Conservation (phyloP, 73 alveolate species). For the Paramecium tetraurelia region DNA sequence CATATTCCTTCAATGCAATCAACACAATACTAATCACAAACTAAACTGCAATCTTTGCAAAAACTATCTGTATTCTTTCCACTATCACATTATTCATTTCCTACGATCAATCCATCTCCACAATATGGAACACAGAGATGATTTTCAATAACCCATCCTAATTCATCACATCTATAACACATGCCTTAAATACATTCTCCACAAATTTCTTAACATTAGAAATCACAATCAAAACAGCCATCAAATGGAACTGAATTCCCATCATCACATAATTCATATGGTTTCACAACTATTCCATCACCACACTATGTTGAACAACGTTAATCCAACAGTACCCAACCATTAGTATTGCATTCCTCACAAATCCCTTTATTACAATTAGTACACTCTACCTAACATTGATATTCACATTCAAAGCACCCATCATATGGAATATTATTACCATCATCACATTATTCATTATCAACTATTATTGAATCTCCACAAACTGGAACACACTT, state of each 20-base stretch:
- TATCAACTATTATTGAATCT: not conserved
- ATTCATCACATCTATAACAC: not conserved
- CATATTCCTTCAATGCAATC: not conserved
- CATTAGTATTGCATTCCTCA: not conserved
- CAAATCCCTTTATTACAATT: not conserved
- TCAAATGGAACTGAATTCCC: not conserved
- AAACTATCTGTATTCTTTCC: not conserved
- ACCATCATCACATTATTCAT: conserved; percentile 15
- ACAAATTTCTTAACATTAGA: not conserved
- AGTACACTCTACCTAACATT: not conserved
- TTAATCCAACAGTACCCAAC: not conserved
- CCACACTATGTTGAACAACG: not conserved
- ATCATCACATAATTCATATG: not conserved
- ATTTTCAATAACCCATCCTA: not conserved
- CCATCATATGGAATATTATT: not conserved
- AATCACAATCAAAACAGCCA: not conserved
- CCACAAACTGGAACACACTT: not conserved
- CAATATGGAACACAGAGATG: not conserved
- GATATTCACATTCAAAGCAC: not conserved
- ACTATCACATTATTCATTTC: conserved; percentile 20
- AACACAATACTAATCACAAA: not conserved
- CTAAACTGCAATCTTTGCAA: not conserved
- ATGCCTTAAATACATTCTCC: not conserved
- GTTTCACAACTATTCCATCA: not conserved
- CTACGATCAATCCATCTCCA: not conserved